Evolutionary conservation across 2,329 filamentous ascomycete species (phyloP), one percentile per base, ranked within the genome.

Genomic region (Penicillium palitans): DNA sequence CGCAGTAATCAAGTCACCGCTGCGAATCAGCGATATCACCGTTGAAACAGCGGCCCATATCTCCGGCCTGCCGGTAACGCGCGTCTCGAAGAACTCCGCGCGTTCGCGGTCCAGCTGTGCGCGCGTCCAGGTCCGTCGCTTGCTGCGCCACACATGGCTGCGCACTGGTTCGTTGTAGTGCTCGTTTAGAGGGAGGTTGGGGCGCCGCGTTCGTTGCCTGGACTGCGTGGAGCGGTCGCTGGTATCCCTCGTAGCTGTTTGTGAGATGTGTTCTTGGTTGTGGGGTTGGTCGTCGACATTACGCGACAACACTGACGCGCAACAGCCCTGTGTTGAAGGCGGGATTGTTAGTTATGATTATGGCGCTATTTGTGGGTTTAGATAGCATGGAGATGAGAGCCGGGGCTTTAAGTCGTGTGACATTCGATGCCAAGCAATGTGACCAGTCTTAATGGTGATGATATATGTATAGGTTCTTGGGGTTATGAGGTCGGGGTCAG

Each of bases 51-150:
- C 88, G 66, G 85, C 85, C 93, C 93, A 98, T 27, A 95, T 83
- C 74, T 96, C 90, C 5, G 82, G 69, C 4, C 86, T 83, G 2
- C 91, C 91, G 0, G 89, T 90, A 17, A 96, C 90, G 47, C 91
- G 81, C 1, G 93, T 97, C 61, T 97, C 92, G 75, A 96, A 98
- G 80, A 96, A 97, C 61, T 91, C 91, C 49, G 78, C 78, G 49
- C 93, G 84, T 76, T 96, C 90, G 33, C 81, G 81, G 58, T 86
- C 84, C 2, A 96, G 79, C 53, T 88, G 79, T 17, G 76, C 70
- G n/a, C 83, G 85, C 1, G 90, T 92, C 90, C 90, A 96, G 17
- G 78, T 75, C 21, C 84, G 84, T 53, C 82, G 80, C 61, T 81
- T 83, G 57, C 87, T 85, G 13, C 78, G 78, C 89, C 89, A 92